Conservation (phyloP, 441 rosid species). For the Aleurites moluccanus region DNA sequence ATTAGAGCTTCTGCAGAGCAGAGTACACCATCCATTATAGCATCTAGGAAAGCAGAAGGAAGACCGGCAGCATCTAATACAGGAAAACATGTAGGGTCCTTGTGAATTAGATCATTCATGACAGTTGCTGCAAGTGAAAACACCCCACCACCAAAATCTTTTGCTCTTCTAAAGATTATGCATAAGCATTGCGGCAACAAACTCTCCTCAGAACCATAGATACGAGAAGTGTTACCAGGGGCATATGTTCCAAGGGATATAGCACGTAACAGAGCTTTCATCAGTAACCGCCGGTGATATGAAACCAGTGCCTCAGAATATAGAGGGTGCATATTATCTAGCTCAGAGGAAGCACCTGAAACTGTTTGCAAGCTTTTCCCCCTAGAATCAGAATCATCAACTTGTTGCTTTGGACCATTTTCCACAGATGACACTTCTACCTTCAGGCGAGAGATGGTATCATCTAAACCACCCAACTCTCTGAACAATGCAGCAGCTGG, state of each 20-base stretch:
- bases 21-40: slow-evolving; percentile 87
- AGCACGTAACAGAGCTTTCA: slow-evolving; percentile 90
- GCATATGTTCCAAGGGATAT: slow-evolving; percentile 97
- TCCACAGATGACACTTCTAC: slow-evolving; percentile 76
- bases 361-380: slow-evolving; percentile 40
- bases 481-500: slow-evolving; percentile 94
- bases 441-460: slow-evolving; percentile 81
- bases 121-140: slow-evolving; percentile 96
- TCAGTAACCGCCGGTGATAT: slow-evolving; percentile 66
- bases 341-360: slow-evolving; percentile 47
- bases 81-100: slow-evolving; percentile 95
- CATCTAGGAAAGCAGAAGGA: slow-evolving; percentile 92
- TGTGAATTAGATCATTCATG: slow-evolving; percentile 97
- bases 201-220: slow-evolving; percentile 88
- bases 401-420: slow-evolving; percentile 52
- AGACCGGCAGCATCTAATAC: slow-evolving; percentile 88
- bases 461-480: slow-evolving; percentile 98
- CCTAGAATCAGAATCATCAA: slow-evolving; percentile 50
- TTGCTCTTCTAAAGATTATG: slow-evolving; percentile 79
- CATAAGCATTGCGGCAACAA: slow-evolving; percentile 88
- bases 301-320: slow-evolving; percentile 91
- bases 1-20: slow-evolving; percentile 94
- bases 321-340: slow-evolving; percentile 58
- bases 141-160: slow-evolving; percentile 97
- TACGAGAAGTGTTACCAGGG: slow-evolving; percentile 81